Base-by-base conservation (phyloP, 371 early-diverging fungal genomes). In the Vairimorpha necatrix region DNA sequence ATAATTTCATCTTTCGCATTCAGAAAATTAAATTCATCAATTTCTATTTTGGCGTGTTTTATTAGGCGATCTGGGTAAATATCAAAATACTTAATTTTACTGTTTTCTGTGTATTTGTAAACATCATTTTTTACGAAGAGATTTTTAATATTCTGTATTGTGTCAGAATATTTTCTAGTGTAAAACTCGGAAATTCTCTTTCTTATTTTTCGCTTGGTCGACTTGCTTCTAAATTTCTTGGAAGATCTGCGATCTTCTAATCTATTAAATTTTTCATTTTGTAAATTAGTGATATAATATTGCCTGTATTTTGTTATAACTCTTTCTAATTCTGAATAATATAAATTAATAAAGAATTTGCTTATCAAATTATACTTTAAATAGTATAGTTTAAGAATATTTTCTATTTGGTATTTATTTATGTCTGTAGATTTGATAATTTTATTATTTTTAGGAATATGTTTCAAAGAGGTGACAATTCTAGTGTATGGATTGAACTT, bases 31-130 rank as follows among this genome's bases (percentile, higher is more conserved):
- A n/a, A 50, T 50, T 56, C 58, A 28, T 56, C 6, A 26, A 56
- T 26, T 3, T 22, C 7, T 56, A 28, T 56, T 26, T 9, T 56
- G 18, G 4, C 4, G 20, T 28, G 13, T 26, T 26, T 3, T 22
- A 6, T 24, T 56, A 6, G 24, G 9, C 2, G 3, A 26, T 22
- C 18, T 13, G 24, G 24, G 24, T 22, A 11, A 28, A 56, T 4
- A 56, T 28, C 30, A 56, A 56, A 56, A 56, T 56, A 56, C 30
- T 56, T 56, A 32, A 16, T 56, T 56, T 26, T 56, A 56, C 20
- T 56, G 24, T 26, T 56, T 22, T 2, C 18, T 28, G 58, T 56
- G 20, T 28, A 56, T 56, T 56, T 56, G 30, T 16, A 56, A 26
- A 26, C 2, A 56, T 9, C 20, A 26, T 56, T 56, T 26, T 3